Conservation (phyloP, 2,329 filamentous ascomycete species). For the Cladophialophora chaetospira region DNA sequence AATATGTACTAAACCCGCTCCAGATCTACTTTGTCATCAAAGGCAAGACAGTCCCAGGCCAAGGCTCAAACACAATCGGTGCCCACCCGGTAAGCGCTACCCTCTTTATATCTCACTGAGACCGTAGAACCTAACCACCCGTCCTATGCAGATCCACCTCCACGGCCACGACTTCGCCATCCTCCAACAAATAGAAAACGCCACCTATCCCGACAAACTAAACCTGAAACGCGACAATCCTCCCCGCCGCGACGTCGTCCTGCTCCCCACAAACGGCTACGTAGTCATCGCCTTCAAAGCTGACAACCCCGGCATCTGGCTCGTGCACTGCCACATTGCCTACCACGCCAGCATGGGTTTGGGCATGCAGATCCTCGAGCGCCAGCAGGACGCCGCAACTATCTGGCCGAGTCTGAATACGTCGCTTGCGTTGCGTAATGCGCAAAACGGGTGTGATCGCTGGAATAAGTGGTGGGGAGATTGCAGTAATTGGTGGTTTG, state of each 20-base stretch:
- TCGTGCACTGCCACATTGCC: slow-evolving; percentile 82
- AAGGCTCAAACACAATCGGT: too few relatives aligned
- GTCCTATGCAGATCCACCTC: slow-evolving; percentile 63
- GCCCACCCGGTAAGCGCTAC: neutral
- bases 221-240: slow-evolving; percentile 62
- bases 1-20: too few relatives aligned
- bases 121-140: neutral
- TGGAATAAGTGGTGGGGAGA: too few relatives aligned
- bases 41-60: neutral
- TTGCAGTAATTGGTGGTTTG: too few relatives aligned
- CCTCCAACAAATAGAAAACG: slow-evolving; percentile 54
- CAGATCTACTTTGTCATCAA: neutral
- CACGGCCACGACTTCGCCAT: slow-evolving; percentile 69
- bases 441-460: too few relatives aligned
- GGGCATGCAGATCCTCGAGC: too few relatives aligned
- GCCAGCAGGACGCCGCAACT: too few relatives aligned
- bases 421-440: too few relatives aligned
- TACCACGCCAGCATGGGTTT: too few relatives aligned
- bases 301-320: slow-evolving; percentile 59
- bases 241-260: slow-evolving; percentile 69
- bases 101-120: neutral
- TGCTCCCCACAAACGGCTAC: slow-evolving; percentile 59
- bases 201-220: slow-evolving; percentile 57
- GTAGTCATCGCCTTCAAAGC: slow-evolving; percentile 60
- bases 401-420: too few relatives aligned